Conservation (phyloP, 2,329 filamentous ascomycete species). For the Xylaria sp. region DNA sequence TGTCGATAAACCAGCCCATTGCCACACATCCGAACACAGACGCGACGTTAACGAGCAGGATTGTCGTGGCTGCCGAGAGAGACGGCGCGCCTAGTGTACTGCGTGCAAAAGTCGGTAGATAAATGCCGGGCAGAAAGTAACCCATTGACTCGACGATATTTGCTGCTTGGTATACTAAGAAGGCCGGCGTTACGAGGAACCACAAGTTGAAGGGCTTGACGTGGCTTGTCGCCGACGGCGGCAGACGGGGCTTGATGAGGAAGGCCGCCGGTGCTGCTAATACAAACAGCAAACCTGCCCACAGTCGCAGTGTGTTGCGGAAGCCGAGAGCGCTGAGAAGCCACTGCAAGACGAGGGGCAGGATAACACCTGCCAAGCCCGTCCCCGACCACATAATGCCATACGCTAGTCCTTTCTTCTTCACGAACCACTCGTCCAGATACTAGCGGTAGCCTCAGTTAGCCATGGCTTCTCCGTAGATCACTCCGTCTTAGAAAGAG, state of each 20-base stretch:
- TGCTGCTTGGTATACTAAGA: conserved; percentile 67
- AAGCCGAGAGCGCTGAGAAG: conserved; percentile 64
- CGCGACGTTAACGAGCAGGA: conserved; percentile 69
- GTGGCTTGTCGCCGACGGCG: conserved; percentile 54
- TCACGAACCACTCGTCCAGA: conserved; percentile 72
- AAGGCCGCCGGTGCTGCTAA: conserved; percentile 66
- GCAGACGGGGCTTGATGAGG: conserved; percentile 67
- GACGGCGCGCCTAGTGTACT: conserved; percentile 59
- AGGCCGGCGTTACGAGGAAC: conserved; percentile 65
- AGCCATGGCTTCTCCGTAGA: conserved; percentile 19
- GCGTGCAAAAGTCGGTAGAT: conserved; percentile 68
- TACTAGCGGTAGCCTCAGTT: conserved; percentile 51
- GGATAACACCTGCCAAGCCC: conserved; percentile 61
- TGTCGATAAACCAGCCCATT: conserved; percentile 69
- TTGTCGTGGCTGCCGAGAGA: conserved; percentile 64
- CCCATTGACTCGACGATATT: conserved; percentile 69
- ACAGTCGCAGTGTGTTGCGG: conserved; percentile 65
- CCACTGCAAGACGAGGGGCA: conserved; percentile 64
- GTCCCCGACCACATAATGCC: conserved; percentile 72
- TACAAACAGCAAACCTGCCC: conserved; percentile 62
- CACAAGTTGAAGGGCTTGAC: conserved; percentile 55
- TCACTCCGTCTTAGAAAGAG: background rate
- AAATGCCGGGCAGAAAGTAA: conserved; percentile 72
- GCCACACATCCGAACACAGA: conserved; percentile 68
- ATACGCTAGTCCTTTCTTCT: conserved; percentile 68